Evolutionary conservation across 2,329 filamentous ascomycete genomes (phyloP).

Genomic region (Periglandula ipomoeae): DNA sequence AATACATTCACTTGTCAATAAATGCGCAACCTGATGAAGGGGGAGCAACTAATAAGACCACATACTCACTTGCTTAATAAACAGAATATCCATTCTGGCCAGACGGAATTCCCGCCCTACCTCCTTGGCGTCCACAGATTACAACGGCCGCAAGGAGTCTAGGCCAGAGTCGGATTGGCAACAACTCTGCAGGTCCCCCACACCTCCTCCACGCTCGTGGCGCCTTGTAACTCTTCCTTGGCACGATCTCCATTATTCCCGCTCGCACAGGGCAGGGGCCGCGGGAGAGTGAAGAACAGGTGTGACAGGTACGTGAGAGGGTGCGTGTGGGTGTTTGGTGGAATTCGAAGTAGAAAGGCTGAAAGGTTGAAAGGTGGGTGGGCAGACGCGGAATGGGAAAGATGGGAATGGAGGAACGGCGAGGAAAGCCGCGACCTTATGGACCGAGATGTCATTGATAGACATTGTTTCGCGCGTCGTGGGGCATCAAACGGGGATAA

Average conservation of each 20-base stretch:
- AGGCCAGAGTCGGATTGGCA: background rate
- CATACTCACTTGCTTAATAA: background rate
- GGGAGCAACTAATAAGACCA: background rate
- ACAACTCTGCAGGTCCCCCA: background rate
- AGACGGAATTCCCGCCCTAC: background rate
- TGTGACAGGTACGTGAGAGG: background rate
- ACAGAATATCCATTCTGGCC: background rate
- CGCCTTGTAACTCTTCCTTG: background rate
- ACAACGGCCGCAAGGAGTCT: background rate
- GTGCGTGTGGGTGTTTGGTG: too few species aligned
- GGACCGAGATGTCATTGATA: too few species aligned
- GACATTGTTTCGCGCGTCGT: too few species aligned
- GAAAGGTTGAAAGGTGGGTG: too few species aligned
- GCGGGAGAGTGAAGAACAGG: background rate
- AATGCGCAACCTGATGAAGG: too few species aligned
- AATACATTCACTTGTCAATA: too few species aligned
- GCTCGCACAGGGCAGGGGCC: too few species aligned
- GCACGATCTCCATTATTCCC: background rate
- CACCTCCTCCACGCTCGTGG: background rate
- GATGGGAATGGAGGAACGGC: too few species aligned
- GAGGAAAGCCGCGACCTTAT: too few species aligned
- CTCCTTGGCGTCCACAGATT: background rate
- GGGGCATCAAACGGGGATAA: too few species aligned
- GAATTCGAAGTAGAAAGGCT: too few species aligned
- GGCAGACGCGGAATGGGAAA: too few species aligned